Conservation (phyloP, 2,329 filamentous ascomycete genomes). For the Fusarium sp. region DNA sequence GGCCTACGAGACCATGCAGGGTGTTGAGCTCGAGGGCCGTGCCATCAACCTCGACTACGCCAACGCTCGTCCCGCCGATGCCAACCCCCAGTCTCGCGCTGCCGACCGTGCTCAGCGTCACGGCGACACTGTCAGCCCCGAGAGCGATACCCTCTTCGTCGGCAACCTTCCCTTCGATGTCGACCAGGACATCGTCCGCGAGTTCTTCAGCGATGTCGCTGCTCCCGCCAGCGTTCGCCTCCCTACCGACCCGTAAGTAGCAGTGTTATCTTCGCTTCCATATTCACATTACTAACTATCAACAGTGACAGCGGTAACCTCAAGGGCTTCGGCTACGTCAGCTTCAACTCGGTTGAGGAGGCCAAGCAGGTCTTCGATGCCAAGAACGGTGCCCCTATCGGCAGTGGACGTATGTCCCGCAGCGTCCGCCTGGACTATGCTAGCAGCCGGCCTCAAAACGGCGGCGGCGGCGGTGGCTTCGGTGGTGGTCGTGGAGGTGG, state of each 20-base stretch:
- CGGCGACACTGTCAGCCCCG: conserved; percentile 82
- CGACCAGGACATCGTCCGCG: conserved; percentile 78
- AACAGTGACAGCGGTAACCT: conserved; percentile 78
- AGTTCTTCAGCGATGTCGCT: conserved; percentile 78
- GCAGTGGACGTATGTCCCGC: conserved; percentile 75
- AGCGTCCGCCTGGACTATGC: conserved; percentile 86
- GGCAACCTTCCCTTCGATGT: conserved; percentile 90
- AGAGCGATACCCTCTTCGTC: conserved; percentile 89
- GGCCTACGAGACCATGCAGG: conserved; percentile 80
- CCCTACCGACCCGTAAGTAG: conserved; percentile 80
- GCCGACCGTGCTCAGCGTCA: conserved; percentile 74
- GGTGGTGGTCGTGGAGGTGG: conserved; percentile 57
- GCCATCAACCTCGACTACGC: conserved; percentile 83
- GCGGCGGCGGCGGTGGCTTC: conserved; percentile 63
- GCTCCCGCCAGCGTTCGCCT: conserved; percentile 83
- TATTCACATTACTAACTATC: conserved; percentile 22
- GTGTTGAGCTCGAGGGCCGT: conserved; percentile 78
- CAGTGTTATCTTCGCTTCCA: background rate
- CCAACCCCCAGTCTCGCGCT: conserved; percentile 65
- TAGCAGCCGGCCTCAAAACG: conserved; percentile 70
- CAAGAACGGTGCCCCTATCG: conserved; percentile 74
- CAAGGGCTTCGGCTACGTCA: conserved; percentile 95
- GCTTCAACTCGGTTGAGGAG: conserved; percentile 84
- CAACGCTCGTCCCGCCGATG: conserved; percentile 70
- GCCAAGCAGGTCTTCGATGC: conserved; percentile 78